A percentile compares a stretch with the other conserved stretches of the same genome.
Evolutionary conservation across 306 rosid species (phyloP).

Genomic region (Glycine tomentella): DNA sequence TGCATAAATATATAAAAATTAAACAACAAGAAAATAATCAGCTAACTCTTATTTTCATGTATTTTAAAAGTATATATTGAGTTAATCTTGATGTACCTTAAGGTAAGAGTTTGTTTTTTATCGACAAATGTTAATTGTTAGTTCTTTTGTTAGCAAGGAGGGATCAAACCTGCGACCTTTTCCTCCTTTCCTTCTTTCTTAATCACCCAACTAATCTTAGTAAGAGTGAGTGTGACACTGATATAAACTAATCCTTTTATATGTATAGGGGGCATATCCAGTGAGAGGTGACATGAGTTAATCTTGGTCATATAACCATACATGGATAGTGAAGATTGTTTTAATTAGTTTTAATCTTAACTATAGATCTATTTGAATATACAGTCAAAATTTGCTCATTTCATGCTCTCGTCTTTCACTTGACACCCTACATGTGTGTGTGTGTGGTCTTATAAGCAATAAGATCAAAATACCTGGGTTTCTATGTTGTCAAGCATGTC

Average conservation of each 20-base stretch:
- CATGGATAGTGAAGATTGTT: neutral
- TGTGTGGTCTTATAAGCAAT: neutral
- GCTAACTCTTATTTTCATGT: neutral
- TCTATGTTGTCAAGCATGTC: constrained; percentile 94
- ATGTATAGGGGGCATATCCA: too few relatives aligned
- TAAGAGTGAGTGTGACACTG: too few relatives aligned
- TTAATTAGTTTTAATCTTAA: neutral
- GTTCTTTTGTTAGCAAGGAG: too few relatives aligned
- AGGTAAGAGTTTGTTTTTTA: too few relatives aligned
- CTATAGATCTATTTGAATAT: too few relatives aligned
- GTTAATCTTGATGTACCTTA: neutral
- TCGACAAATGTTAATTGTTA: too few relatives aligned
- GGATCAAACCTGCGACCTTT: too few relatives aligned
- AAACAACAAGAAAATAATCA: neutral
- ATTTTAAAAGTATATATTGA: neutral
- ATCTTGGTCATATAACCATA: too few relatives aligned
- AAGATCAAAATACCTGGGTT: constrained; percentile 67
- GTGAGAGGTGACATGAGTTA: too few relatives aligned
- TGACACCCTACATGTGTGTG: neutral
- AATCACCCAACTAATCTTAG: too few relatives aligned
- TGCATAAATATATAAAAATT: neutral
- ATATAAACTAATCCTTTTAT: too few relatives aligned
- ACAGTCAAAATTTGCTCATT: neutral
- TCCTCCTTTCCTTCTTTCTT: too few relatives aligned
- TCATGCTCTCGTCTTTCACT: neutral